These are phyloP conservation scores for Ceratobasidium papillatum DNA, from an alignment of 1,284 basidiomycete genomes.

Conservation along the genomic window DNA sequence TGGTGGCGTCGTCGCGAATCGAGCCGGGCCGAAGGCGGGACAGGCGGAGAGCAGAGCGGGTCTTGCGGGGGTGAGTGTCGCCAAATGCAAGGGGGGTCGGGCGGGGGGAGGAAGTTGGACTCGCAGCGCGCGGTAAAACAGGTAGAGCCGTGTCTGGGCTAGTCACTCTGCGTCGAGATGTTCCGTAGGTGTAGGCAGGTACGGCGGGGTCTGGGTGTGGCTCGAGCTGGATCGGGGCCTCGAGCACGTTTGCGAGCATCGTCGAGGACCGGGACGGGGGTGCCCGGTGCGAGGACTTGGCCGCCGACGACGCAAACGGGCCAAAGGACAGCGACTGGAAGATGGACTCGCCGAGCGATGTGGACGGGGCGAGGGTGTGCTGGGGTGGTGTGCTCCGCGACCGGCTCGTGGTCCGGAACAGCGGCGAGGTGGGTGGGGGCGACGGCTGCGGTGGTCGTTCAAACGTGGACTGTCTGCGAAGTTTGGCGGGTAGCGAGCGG, in stretches of 20 bases:
- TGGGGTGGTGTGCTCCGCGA: conserved; percentile 31
- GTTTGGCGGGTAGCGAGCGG: not conserved
- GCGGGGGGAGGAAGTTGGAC: conserved; percentile 9
- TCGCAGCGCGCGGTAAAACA: not conserved
- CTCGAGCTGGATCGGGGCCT: conserved; percentile 3
- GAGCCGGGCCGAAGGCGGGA: conserved; percentile 21
- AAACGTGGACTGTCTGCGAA: conserved; percentile 22
- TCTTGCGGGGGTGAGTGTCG: conserved; percentile 19
- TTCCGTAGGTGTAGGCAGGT: not conserved
- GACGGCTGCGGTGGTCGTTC: conserved; percentile 13
- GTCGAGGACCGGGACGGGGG: conserved; percentile 11
- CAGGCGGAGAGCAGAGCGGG: conserved; percentile 15
- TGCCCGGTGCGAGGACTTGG: not conserved
- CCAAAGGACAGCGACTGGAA: conserved; percentile 39
- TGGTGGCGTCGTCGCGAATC: conserved; percentile 11
- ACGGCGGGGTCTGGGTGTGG: not conserved
- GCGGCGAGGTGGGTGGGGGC: not conserved
- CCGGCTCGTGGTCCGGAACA: not conserved
- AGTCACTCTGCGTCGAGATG: conserved; percentile 29
- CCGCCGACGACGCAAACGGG: not conserved
- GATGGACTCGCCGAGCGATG: conserved; percentile 37
- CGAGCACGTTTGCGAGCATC: conserved; percentile 29
- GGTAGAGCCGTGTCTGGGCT: conserved; percentile 18
- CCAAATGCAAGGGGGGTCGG: conserved; percentile 16
- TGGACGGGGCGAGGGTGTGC: not conserved